Percentiles rank a stretch among this genome's conserved stretches.
Conservation (phyloP, 371 early-diverging fungal species). For the Mucor plumbeus region DNA sequence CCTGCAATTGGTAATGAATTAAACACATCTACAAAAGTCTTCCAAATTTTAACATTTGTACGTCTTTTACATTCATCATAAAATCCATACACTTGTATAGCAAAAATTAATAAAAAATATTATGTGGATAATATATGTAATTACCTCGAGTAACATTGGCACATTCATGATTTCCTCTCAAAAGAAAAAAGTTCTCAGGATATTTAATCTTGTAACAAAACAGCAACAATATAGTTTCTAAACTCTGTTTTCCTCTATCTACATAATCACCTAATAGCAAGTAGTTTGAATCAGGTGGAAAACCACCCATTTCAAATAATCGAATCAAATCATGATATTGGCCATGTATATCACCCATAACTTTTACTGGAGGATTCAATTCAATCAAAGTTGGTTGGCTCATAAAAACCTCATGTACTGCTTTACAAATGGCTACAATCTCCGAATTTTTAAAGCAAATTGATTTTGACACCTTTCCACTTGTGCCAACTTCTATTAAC, state of each 20-base stretch:
- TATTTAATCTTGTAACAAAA: constrained; percentile 98
- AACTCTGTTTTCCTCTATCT: constrained; percentile 95
- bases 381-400: constrained; percentile 94
- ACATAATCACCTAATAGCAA: constrained; percentile 99
- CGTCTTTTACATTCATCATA: constrained; percentile 99
- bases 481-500: constrained; percentile 72
- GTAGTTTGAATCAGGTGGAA: constrained; percentile 90
- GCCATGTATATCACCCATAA: constrained; percentile 95
- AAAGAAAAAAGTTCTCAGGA: constrained; percentile 95
- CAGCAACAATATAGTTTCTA: constrained; percentile 95
- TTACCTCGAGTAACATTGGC: constrained; percentile 93
- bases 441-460: constrained; percentile 81
- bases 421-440: constrained; percentile 84
- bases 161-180: constrained; percentile 99
- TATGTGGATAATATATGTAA: background rate
- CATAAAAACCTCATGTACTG: constrained; percentile 88
- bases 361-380: constrained; percentile 93
- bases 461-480: constrained; percentile 64
- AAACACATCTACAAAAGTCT: constrained; percentile 97
- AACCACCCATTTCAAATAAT: constrained; percentile 90
- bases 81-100: constrained; percentile 91
- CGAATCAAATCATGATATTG: constrained; percentile 90
- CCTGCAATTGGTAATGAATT: constrained; percentile 98
- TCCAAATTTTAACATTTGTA: constrained; percentile 95
- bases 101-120: too few species aligned